phyloP scores from a whole-genome alignment of 768 basidiomycete genomes.

The Naganishia vaughanmartiniae region DNA sequence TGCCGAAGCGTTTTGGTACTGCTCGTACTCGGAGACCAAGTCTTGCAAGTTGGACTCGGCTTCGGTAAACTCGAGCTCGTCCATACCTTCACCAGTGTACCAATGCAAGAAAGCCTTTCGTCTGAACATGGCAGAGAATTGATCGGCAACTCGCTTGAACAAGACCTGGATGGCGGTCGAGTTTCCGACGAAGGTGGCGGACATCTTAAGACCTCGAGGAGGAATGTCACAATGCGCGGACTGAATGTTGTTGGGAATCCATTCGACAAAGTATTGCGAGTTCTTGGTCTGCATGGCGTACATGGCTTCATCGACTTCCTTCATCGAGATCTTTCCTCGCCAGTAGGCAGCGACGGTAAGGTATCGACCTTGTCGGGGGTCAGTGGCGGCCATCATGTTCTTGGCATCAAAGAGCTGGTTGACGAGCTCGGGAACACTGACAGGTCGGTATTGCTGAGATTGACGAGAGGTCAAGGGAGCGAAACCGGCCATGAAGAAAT shows the following conservation, averaged over 20 bases:
- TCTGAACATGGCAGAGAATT: slow-evolving; percentile 95
- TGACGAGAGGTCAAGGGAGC: slow-evolving; percentile 78
- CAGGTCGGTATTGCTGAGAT: slow-evolving; percentile 86
- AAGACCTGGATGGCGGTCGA: slow-evolving; percentile 95
- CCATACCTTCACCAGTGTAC: slow-evolving; percentile 99
- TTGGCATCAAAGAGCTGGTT: slow-evolving; percentile 99
- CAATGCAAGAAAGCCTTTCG: slow-evolving; percentile 80
- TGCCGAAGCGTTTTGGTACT: slow-evolving; percentile 51
- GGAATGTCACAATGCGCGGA: slow-evolving; percentile 96
- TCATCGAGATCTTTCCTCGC: slow-evolving; percentile 99
- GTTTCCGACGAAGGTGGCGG: slow-evolving; percentile 95
- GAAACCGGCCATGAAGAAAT: slow-evolving; percentile 94
- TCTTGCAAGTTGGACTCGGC: slow-evolving; percentile 99
- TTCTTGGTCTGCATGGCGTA: slow-evolving; percentile 91
- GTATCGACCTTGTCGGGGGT: slow-evolving; percentile 95
- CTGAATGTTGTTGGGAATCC: slow-evolving; percentile 99
- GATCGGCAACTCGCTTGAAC: slow-evolving; percentile 97
- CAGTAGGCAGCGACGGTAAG: slow-evolving; percentile 96
- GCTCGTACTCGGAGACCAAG: slow-evolving; percentile 92
- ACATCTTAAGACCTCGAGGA: slow-evolving; percentile 92
- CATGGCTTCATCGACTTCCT: slow-evolving; percentile 99
- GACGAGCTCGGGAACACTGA: slow-evolving; percentile 94
- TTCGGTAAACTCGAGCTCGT: slow-evolving; percentile 77
- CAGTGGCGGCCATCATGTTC: slow-evolving; percentile 92
- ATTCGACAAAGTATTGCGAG: slow-evolving; percentile 96